Evolutionary conservation across 129 eudicot species (phyloP).

Genomic region (Flaveria bidentis): DNA sequence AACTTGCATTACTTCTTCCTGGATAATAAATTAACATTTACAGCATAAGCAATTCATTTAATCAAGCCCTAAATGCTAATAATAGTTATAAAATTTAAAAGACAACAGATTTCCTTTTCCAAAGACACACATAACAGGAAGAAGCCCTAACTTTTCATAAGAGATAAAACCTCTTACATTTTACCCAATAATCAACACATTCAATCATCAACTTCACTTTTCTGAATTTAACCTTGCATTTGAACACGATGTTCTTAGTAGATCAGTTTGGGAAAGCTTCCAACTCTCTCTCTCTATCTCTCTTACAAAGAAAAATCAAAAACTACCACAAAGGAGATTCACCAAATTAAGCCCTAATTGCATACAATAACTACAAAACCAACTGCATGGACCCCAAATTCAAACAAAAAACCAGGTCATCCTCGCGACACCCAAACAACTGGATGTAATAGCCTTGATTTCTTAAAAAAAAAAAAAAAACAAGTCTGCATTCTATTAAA

Average conservation of each 20-base stretch:
- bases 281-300: too few species aligned
- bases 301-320: background rate
- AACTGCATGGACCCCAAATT: conserved; percentile 4
- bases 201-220: conserved; percentile 1
- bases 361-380: background rate
- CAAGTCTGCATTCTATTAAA: conserved; percentile 13
- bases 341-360: conserved; percentile 17
- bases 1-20: conserved; percentile 10
- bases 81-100: background rate
- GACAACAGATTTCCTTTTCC: background rate
- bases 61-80: conserved; percentile 17
- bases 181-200: conserved; percentile 20
- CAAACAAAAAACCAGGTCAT: background rate
- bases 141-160: conserved; percentile 26
- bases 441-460: conserved; percentile 12
- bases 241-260: conserved; percentile 13
- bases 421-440: background rate
- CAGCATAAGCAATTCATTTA: conserved; percentile 6
- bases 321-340: background rate
- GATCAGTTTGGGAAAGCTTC: background rate
- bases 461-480: background rate
- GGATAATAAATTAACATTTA: conserved; percentile 5
- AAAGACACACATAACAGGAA: background rate
- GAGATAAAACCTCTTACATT: conserved; percentile 4
- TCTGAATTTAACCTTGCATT: background rate